Conservation (phyloP, 768 basidiomycete genomes). For the Phaeotremella skinneri region DNA sequence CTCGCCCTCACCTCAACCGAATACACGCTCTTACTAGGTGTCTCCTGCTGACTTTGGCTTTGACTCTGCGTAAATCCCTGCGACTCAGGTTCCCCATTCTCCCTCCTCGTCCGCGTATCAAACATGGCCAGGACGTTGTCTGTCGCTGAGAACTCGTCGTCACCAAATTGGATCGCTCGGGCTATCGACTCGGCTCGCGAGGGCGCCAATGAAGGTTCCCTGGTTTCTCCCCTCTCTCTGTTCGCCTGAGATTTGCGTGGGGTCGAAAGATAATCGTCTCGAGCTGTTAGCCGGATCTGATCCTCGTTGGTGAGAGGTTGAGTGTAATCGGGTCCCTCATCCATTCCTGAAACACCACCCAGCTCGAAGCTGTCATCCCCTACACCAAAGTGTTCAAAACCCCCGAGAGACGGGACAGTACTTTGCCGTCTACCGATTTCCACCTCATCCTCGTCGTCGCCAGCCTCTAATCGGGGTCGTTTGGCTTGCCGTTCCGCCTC, state of each 20-base stretch:
- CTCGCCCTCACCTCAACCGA: constrained; percentile 14
- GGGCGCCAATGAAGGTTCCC: constrained; percentile 24
- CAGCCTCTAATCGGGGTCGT: constrained; percentile 57
- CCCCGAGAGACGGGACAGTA: constrained; percentile 62
- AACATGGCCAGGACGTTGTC: constrained; percentile 70
- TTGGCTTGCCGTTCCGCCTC: constrained; percentile 36
- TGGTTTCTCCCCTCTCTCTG: background rate
- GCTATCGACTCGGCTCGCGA: constrained; percentile 38
- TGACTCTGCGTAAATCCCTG: constrained; percentile 24
- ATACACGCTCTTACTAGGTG: constrained; percentile 32
- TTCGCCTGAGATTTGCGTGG: background rate
- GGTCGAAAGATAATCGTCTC: constrained; percentile 1
- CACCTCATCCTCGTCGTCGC: constrained; percentile 63
- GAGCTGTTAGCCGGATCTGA: background rate
- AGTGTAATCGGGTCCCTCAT: constrained; percentile 2
- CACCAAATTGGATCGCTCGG: constrained; percentile 56
- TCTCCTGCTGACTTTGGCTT: constrained; percentile 18
- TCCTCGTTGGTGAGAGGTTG: background rate
- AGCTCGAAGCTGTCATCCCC: constrained; percentile 57
- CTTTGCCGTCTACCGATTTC: constrained; percentile 70
- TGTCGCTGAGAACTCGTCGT: constrained; percentile 56
- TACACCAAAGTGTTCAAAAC: constrained; percentile 59
- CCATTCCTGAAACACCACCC: constrained; percentile 29
- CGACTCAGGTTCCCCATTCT: constrained; percentile 15
- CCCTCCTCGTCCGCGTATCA: constrained; percentile 13